These are phyloP conservation scores for Russula abietina DNA, from an alignment of 768 basidiomycete species.

Conservation along the genomic window DNA sequence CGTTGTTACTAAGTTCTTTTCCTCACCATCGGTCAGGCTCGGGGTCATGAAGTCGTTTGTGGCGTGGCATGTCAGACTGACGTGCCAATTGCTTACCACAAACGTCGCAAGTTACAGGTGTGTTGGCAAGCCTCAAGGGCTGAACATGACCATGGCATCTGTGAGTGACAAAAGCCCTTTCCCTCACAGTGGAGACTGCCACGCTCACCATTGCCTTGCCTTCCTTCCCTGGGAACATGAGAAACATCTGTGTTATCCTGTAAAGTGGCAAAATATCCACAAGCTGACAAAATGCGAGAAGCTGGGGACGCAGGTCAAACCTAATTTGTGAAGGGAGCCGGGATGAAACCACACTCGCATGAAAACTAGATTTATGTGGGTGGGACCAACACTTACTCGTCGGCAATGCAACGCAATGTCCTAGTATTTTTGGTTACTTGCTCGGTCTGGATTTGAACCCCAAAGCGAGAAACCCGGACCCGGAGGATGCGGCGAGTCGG, in stretches of 20 bases:
- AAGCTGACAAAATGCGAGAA: neutral
- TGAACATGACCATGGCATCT: neutral
- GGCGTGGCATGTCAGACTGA: constrained; percentile 25
- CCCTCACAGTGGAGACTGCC: neutral
- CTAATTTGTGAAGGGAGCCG: no score
- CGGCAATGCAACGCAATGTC: neutral
- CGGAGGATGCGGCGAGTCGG: neutral
- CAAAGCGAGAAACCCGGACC: constrained; percentile 13
- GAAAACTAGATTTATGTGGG: constrained; percentile 13
- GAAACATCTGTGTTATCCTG: neutral
- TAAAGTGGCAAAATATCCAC: neutral
- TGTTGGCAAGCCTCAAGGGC: constrained; percentile 4
- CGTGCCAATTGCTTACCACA: constrained; percentile 25
- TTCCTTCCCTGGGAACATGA: neutral
- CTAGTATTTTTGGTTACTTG: neutral
- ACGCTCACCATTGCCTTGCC: constrained; percentile 3
- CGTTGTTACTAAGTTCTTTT: constrained; percentile 5
- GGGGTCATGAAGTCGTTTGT: constrained; percentile 25
- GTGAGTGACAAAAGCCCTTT: neutral
- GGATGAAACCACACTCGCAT: neutral
- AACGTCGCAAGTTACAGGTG: constrained; percentile 15
- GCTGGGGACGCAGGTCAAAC: neutral
- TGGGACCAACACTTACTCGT: neutral
- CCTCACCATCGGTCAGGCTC: constrained; percentile 21
- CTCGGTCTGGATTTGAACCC: neutral